Evolutionary conservation across 2,329 filamentous ascomycete genomes (phyloP), one percentile per base, ranked within the genome.

Genomic region (Cordyceps tenuipes): DNA sequence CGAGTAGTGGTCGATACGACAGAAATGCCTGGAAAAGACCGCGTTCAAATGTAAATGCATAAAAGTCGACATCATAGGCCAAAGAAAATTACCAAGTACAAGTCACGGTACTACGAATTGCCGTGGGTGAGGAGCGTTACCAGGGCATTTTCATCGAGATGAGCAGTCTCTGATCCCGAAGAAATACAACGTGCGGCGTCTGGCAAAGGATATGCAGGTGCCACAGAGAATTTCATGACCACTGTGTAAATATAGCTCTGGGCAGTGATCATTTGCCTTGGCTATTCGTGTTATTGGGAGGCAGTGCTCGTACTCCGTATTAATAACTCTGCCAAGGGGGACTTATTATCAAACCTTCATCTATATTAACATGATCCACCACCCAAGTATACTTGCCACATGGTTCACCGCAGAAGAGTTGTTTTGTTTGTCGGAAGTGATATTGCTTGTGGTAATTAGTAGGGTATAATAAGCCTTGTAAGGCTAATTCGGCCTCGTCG

Each of bases 241-340:
- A 36, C 34, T 3, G 34, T 36, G 34, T 36, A 36, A 36, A 36
- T 36, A 36, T 36, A 36, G 10, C 12, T 36, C 34, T 36, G 34
- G 34, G 34, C 34, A 36, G 34, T 36, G 34, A 36, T 10, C 9
- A 36, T 36, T 36, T 36, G 34, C 34, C 34, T 36, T 36, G 34
- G 34, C 34, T 10, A 36, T 36, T 36, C 6, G 8, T 36, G 12
- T 13, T 36, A 36, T 59, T 52, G 48, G 5, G 48, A 59, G 56
- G 56, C 56, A 51, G 47, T 59, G 47, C 48, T 59, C 47, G 48
- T 59, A 52, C 23, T 57, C 47, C 23, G 23, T 23, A 23, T 23
- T 23, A 23, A 50, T 23, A 23, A 50, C 44, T 41, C 31, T 48
- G 54, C 54, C 54, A 57, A 57, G 54, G 46, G 7, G 29, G 44